phyloP scores from a whole-genome alignment of 805 yeast genomes.

The Ogataea zsoltii region DNA sequence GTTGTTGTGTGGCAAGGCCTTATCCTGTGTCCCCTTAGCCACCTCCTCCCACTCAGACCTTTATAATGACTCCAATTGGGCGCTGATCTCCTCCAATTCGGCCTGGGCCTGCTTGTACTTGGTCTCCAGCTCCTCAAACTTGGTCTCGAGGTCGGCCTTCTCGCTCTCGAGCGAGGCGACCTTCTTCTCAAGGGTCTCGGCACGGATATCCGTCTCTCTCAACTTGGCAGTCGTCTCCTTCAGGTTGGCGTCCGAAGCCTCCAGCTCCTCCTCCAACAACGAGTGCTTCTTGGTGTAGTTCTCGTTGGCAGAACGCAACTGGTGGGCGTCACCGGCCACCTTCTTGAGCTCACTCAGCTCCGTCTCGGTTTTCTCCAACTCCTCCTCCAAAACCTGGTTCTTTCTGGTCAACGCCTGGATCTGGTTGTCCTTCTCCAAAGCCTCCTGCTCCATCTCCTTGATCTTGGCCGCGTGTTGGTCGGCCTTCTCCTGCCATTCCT shows the following conservation, averaged over 20 bases:
- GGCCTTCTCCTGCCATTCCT: conserved; percentile 95
- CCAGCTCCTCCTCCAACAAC: conserved; percentile 87
- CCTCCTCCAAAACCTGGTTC: conserved; percentile 83
- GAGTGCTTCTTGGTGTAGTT: conserved; percentile 87
- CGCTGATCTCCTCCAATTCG: conserved; percentile 95
- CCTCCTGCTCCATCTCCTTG: conserved; percentile 91
- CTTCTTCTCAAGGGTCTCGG: conserved; percentile 94
- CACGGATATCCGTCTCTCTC: conserved; percentile 93
- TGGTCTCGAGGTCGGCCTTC: conserved; percentile 87
- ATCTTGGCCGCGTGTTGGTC: conserved; percentile 80
- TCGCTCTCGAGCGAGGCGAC: conserved; percentile 90
- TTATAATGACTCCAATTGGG: conserved; percentile 83
- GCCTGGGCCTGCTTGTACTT: conserved; percentile 83
- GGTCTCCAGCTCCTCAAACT: conserved; percentile 81
- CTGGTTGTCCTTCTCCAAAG: conserved; percentile 90
- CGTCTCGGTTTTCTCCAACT: conserved; percentile 75
- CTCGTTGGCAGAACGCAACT: conserved; percentile 86
- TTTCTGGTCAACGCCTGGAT: conserved; percentile 90
- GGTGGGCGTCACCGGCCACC: conserved; percentile 87
- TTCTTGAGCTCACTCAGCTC: conserved; percentile 76
- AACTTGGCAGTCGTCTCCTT: conserved; percentile 91
- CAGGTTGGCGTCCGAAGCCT: conserved; percentile 85
- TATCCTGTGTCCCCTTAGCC: background rate
- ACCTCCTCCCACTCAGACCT: conserved; percentile 4
- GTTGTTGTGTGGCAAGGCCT: background rate